phyloP scores from a whole-genome alignment of 192 early-diverging fungal species.

The Backusella australiensis region DNA sequence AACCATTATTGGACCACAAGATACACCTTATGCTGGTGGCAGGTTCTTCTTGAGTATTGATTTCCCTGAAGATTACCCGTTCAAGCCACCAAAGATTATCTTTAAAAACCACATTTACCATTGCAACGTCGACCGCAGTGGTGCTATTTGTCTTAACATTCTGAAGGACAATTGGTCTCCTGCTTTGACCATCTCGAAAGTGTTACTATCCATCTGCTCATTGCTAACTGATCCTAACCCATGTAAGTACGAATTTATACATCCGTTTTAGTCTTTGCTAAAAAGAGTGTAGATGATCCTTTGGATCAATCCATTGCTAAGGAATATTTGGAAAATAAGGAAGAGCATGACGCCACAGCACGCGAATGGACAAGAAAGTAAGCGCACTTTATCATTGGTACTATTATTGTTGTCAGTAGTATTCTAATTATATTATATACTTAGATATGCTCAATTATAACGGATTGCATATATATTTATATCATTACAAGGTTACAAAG shows the following conservation, averaged over 20 bases:
- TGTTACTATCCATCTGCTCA: conserved; percentile 88
- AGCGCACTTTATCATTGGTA: conserved; percentile 22
- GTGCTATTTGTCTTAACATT: conserved; percentile 91
- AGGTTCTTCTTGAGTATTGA: conserved; percentile 92
- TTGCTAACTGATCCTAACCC: conserved; percentile 93
- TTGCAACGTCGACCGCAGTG: conserved; percentile 92
- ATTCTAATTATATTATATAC: no score
- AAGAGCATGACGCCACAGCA: conserved; percentile 85
- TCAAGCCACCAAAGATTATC: conserved; percentile 87
- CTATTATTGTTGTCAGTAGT: no score
- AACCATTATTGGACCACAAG: conserved; percentile 86
- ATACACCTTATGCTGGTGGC: conserved; percentile 86
- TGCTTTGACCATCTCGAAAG: conserved; percentile 94
- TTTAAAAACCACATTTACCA: conserved; percentile 97
- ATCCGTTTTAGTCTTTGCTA: not conserved
- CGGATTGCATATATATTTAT: no score
- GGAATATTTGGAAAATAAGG: conserved; percentile 80
- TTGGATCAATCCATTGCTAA: conserved; percentile 88
- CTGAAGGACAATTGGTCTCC: conserved; percentile 98
- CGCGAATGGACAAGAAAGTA: conserved; percentile 93
- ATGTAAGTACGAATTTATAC: conserved; percentile 47
- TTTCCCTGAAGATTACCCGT: conserved; percentile 95
- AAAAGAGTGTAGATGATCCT: conserved; percentile 69
- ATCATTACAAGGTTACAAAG: no score
- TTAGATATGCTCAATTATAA: no score